These are phyloP conservation scores for Fusarium mundagurra DNA, from an alignment of 2,329 filamentous ascomycete species.

Conservation along the genomic window DNA sequence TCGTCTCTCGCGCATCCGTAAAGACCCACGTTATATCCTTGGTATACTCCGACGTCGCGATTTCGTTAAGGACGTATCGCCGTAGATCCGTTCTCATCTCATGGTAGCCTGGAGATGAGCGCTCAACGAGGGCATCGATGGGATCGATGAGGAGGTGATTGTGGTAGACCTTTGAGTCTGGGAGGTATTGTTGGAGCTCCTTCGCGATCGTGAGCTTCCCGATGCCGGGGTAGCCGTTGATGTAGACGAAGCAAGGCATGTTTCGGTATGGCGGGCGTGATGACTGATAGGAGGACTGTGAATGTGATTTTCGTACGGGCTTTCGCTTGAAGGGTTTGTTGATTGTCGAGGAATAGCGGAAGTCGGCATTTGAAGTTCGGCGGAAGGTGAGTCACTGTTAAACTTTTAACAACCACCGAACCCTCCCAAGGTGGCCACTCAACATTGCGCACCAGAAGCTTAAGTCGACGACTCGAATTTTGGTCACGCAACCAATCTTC, in stretches of 20 bases:
- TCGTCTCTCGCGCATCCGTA: neutral
- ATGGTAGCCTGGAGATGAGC: neutral
- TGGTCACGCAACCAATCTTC: neutral
- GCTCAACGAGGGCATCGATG: neutral
- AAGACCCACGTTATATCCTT: neutral
- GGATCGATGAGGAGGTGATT: neutral
- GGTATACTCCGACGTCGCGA: neutral
- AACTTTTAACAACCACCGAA: fast-evolving
- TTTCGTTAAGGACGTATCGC: neutral
- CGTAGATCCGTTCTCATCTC: neutral
- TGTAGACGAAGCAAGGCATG: neutral
- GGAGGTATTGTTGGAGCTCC: neutral
- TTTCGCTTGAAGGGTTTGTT: fast-evolving
- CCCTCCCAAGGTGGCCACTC: neutral
- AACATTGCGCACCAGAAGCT: neutral
- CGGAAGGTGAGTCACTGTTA: neutral
- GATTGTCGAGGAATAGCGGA: fast-evolving
- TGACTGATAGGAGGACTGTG: fast-evolving
- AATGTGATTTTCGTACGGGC: fast-evolving
- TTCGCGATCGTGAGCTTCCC: neutral
- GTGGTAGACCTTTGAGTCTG: neutral
- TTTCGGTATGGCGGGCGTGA: fast-evolving
- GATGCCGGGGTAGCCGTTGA: constrained; percentile 3
- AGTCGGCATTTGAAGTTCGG: fast-evolving
- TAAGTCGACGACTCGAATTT: neutral